phyloP scores from a whole-genome alignment of 2,329 filamentous ascomycete species.

The Aspergillus costaricaensis region DNA sequence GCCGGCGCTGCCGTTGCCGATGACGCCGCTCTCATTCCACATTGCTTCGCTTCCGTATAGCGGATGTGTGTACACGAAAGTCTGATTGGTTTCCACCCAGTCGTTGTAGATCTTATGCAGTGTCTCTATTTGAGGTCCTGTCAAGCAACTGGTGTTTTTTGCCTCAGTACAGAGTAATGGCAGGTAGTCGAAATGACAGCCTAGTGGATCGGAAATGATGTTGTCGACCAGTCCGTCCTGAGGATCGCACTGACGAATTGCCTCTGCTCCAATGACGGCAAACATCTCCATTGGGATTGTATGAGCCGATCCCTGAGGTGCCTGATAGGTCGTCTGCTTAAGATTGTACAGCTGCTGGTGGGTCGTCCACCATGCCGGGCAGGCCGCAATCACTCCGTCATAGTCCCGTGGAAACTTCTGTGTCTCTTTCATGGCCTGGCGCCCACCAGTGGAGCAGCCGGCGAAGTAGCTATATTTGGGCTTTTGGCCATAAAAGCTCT shows the following conservation, averaged over 20 bases:
- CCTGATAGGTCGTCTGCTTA: background rate
- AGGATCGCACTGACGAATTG: background rate
- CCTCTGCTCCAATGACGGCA: background rate
- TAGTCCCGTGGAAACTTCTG: background rate
- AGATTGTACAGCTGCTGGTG: background rate
- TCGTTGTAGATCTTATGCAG: background rate
- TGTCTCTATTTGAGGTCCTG: background rate
- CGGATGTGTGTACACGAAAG: background rate
- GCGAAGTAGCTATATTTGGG: background rate
- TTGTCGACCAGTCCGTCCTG: constrained; percentile 1
- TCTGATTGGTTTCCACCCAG: background rate
- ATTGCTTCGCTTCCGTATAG: background rate
- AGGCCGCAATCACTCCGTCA: background rate
- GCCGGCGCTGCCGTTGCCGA: background rate
- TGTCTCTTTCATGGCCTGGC: background rate
- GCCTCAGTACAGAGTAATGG: background rate
- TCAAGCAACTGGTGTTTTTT: background rate
- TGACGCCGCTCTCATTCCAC: background rate
- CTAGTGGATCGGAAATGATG: background rate
- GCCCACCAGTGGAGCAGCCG: constrained; percentile 1
- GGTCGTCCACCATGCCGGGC: background rate
- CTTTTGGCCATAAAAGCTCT: background rate
- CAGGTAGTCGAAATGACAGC: background rate
- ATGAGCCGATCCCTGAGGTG: background rate
- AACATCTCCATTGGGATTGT: background rate